Evolutionary conservation across 2,329 filamentous ascomycete genomes (phyloP), one percentile per base, ranked within the genome.

Genomic region (Bretziella fagacearum): DNA sequence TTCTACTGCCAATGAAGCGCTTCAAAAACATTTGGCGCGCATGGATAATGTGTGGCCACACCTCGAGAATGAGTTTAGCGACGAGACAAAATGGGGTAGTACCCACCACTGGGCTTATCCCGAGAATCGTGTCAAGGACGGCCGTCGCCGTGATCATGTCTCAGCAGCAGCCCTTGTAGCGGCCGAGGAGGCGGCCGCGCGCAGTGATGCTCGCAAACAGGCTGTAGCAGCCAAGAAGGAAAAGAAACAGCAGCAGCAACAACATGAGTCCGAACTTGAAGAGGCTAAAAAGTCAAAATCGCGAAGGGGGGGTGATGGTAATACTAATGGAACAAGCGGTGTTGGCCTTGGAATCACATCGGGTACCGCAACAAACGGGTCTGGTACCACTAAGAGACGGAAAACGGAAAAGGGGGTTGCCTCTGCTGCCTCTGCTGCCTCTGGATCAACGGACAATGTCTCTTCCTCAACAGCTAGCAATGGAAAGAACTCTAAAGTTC

Each of bases 91-190:
- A 62, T 80, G 86, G 65, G 91, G 93, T 44, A 96, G 86, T 63
- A 73, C 78, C 50, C 84, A 77, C 45, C 91, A 98, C 62, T 98
- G 91, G 91, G 91, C 89, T 42, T 96, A 96, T 60, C 82, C 84
- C 17, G 83, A 89, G 56, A 85, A 84, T 57, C 81, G 89, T 53
- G 71, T 77, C 37, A 76, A 78, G 26, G 84, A 93, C 59, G 72
- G 81, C 22, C 79, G 81, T 41, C 73, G 85, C 51, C 76, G 84
- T 53, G 86, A 94, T 58, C 77, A 77, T 32, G 83, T 86, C 54
- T 84, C 84, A 18, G 82, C 83, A 1, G 81, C 81, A 10, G 79
- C 79, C 49, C 78, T 81, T 52, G 71, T 82, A 37, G 72, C 91
- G 47, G 86, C 87, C 45, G 83, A 81, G 29, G 87, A 94, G 60